phyloP scores from a whole-genome alignment of 2,329 filamentous ascomycete genomes.

The Cladosporium sp. region DNA sequence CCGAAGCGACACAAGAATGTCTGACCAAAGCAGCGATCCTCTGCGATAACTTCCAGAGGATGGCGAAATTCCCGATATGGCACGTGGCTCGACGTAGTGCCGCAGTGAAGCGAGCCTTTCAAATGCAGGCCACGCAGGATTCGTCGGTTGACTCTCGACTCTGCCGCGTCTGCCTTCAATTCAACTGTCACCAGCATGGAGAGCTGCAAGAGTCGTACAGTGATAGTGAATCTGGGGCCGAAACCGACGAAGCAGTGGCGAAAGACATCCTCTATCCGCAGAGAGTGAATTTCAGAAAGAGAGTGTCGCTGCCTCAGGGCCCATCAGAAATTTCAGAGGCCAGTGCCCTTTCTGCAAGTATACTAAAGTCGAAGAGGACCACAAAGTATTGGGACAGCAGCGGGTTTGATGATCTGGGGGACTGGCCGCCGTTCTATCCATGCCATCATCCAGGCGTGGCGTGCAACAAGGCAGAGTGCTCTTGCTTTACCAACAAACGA shows the following conservation, averaged over 20 bases:
- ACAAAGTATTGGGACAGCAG: constrained; percentile 18
- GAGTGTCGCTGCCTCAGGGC: constrained; percentile 30
- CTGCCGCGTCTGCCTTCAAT: constrained; percentile 35
- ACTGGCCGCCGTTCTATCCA: constrained; percentile 62
- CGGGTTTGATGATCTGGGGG: constrained; percentile 37
- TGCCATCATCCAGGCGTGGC: constrained; percentile 68
- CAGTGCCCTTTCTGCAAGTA: background rate
- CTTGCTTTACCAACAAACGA: constrained; percentile 62
- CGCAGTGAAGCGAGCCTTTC: constrained; percentile 1
- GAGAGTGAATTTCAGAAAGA: constrained; percentile 34
- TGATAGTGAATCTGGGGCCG: constrained; percentile 23
- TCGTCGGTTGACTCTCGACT: constrained; percentile 22
- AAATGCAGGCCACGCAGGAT: background rate
- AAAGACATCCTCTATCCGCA: constrained; percentile 39
- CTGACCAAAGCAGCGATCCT: constrained; percentile 40
- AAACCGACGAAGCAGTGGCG: constrained; percentile 27
- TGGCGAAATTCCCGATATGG: constrained; percentile 44
- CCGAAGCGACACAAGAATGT: constrained; percentile 25
- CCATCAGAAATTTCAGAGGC: constrained; percentile 7
- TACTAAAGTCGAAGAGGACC: background rate
- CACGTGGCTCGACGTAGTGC: constrained; percentile 42
- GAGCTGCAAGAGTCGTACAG: constrained; percentile 39
- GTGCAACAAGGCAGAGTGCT: constrained; percentile 63
- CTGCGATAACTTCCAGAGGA: constrained; percentile 41
- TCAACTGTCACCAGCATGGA: constrained; percentile 45